These are phyloP conservation scores for Wickerhamiella allomyrinae DNA, from an alignment of 805 yeast genomes.

Conservation along the genomic window DNA sequence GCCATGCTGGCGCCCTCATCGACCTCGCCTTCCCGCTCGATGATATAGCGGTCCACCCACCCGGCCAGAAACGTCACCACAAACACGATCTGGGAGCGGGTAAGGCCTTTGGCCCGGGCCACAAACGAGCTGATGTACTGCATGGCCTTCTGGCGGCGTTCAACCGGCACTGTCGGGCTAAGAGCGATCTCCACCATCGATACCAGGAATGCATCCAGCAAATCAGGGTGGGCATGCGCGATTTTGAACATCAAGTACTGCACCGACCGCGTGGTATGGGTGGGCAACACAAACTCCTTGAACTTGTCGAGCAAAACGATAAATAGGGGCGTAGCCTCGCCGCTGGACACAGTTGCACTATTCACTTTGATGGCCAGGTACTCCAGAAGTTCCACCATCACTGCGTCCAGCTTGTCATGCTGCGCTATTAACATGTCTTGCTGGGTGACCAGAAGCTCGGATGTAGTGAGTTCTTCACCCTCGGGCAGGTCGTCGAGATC, in stretches of 20 bases:
- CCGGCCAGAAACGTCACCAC: constrained; percentile 69
- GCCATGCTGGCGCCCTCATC: constrained; percentile 68
- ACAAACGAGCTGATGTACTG: constrained; percentile 84
- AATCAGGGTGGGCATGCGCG: constrained; percentile 67
- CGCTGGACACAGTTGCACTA: constrained; percentile 37
- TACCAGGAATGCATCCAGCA: constrained; percentile 74
- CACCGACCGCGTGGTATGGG: constrained; percentile 78
- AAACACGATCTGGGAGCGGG: constrained; percentile 59
- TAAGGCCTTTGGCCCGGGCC: constrained; percentile 66
- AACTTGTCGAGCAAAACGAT: constrained; percentile 64
- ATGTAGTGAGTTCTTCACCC: constrained; percentile 23
- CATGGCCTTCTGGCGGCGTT: constrained; percentile 72
- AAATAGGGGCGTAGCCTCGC: constrained; percentile 54
- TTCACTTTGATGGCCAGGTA: constrained; percentile 38
- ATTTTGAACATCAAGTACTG: constrained; percentile 74
- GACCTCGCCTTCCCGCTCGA: constrained; percentile 76
- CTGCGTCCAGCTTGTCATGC: constrained; percentile 56
- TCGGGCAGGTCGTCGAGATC: constrained; percentile 21
- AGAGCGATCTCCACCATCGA: constrained; percentile 73
- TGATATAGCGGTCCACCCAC: constrained; percentile 71
- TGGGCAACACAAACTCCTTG: constrained; percentile 71
- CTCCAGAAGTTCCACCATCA: constrained; percentile 44
- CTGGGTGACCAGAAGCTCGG: constrained; percentile 29
- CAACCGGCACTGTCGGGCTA: constrained; percentile 49
- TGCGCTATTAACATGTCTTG: constrained; percentile 38